Percentiles rank a stretch among this genome's conserved stretches.
phyloP scores from a whole-genome alignment of 2,329 filamentous ascomycete genomes.

The Teratosphaeria epicoccoides region DNA sequence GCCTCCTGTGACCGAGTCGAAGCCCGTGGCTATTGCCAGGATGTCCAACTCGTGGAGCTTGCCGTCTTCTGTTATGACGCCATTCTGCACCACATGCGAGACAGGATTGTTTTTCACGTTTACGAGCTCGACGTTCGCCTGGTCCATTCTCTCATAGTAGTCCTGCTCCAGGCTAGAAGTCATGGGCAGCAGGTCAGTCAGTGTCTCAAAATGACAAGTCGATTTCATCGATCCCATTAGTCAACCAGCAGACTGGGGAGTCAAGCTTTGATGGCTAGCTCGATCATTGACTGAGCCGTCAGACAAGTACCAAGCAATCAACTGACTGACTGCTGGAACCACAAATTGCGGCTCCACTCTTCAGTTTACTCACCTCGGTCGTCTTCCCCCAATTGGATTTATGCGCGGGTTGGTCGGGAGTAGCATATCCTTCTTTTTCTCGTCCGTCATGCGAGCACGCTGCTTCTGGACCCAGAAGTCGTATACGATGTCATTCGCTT shows the following conservation, averaged over 20 bases:
- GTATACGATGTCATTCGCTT: constrained; percentile 32
- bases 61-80: constrained; percentile 33
- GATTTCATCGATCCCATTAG: too few relatives aligned
- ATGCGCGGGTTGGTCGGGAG: constrained; percentile 23
- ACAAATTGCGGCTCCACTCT: too few relatives aligned
- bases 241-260: too few relatives aligned
- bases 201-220: too few relatives aligned
- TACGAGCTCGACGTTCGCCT: constrained; percentile 33
- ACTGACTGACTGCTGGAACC: too few relatives aligned
- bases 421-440: constrained; percentile 33
- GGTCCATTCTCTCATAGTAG: constrained; percentile 42
- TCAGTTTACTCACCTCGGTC: too few relatives aligned
- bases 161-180: constrained; percentile 29
- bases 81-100: constrained; percentile 32
- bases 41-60: constrained; percentile 32
- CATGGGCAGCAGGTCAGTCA: too few relatives aligned
- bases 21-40: constrained; percentile 35
- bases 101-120: constrained; percentile 36
- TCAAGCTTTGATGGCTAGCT: too few relatives aligned
- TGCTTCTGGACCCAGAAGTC: constrained; percentile 37
- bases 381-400: constrained; percentile 35
- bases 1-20: constrained; percentile 29
- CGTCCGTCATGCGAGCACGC: constrained; percentile 32
- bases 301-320: too few relatives aligned
- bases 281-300: too few relatives aligned